phyloP scores from a whole-genome alignment of 495 filamentous ascomycete species.

The Mytilinidion resinicola region DNA sequence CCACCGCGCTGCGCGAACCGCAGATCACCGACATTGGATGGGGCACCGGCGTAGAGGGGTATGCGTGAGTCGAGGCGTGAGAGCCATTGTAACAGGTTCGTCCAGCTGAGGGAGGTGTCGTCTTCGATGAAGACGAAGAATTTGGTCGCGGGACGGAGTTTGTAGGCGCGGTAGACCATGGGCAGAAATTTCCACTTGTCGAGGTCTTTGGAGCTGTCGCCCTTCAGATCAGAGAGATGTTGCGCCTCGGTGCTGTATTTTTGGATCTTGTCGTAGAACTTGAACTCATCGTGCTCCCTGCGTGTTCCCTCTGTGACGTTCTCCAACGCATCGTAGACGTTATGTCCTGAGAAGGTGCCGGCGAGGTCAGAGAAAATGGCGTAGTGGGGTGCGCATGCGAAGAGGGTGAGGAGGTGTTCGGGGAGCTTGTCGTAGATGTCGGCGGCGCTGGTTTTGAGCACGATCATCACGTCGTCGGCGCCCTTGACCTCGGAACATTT shows the following conservation, averaged over 20 bases:
- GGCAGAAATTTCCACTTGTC: constrained; percentile 58
- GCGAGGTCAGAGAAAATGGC: constrained; percentile 52
- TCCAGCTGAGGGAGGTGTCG: constrained; percentile 61
- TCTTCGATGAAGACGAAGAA: constrained; percentile 69
- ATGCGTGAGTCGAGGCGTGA: constrained; percentile 44
- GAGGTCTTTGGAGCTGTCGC: constrained; percentile 46
- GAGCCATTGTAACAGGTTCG: constrained; percentile 54
- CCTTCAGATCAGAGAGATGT: constrained; percentile 37
- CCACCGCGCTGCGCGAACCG: constrained; percentile 63
- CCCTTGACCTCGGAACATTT: constrained; percentile 10
- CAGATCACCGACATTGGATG: constrained; percentile 48
- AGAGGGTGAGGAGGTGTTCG: constrained; percentile 46
- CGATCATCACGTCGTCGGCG: constrained; percentile 30
- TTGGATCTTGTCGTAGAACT: constrained; percentile 47
- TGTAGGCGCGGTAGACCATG: constrained; percentile 46
- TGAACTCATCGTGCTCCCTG: constrained; percentile 43
- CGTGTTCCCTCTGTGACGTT: constrained; percentile 38
- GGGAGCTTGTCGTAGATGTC: constrained; percentile 34
- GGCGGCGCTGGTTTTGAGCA: constrained; percentile 35
- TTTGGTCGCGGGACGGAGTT: constrained; percentile 43
- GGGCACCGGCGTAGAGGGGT: constrained; percentile 54
- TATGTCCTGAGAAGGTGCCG: constrained; percentile 43
- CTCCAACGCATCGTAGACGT: constrained; percentile 46
- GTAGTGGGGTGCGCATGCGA: constrained; percentile 49
- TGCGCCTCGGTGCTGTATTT: constrained; percentile 39